Base-by-base conservation (phyloP, 495 filamentous ascomycete species). In the Aspergillus sclerotiicarbonarius region DNA sequence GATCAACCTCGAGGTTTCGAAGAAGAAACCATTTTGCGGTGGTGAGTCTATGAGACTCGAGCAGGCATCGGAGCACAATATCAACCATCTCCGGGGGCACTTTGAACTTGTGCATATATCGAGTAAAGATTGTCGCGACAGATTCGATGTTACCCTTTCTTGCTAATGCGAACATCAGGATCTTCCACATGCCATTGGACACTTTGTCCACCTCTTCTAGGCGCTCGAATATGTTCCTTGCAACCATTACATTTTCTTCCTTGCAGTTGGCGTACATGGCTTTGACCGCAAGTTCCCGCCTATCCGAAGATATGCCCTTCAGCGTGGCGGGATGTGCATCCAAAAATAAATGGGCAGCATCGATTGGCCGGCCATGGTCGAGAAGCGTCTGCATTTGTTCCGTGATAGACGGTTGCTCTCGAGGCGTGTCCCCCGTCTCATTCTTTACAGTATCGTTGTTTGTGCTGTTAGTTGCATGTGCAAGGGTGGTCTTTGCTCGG, bases 61-160 rank as follows among this genome's bases (percentile, higher is more conserved):
- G 53, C 20, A 76, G 65, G 47, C 67, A 74, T 21, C 76, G 69
- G 9, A 79, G 57, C 7, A 76, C 62, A 21, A 79, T 58, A 57
- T 79, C 76, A 18, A 76, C 43, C 49, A 79, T 47, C 39, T 71
- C 63, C 3, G 51, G 20, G 3, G 74, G 69, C 18, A 77, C 54
- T 5, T 30, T 31, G 29, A 76, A 68, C 19, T 32, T 56, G n/a
- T 57, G 39, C 20, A 56, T 68, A 35, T 73, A 72, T 48, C 61
- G 67, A 15, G 70, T 62, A 49, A 67, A 78, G 15, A 79, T 54
- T 7, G 60, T 62, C 4, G 69, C 68, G 16, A 66, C 71, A 13
- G 75, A 76, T 59, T 79, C 76, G 20, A 77, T 61, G 41, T 66
- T 67, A 3, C 74, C 73, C 44, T 71, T 71, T 46, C 68, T 75